Evolutionary conservation across 805 yeast species (phyloP).

Genomic region (Metschnikowia dekortorum): DNA sequence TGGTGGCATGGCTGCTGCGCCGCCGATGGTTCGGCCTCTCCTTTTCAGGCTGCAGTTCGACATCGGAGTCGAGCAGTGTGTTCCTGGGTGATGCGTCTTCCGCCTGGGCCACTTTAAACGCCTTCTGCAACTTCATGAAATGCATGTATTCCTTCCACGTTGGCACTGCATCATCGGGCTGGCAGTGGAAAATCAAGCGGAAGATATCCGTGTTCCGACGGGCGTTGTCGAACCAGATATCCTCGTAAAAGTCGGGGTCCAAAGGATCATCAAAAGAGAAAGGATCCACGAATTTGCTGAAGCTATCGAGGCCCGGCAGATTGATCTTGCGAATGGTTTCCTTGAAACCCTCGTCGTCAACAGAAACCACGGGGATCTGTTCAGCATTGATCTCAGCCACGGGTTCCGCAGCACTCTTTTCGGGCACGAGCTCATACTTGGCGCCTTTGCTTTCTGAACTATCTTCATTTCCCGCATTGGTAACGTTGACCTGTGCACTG

Average conservation of each 20-base stretch:
- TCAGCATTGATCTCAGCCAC: constrained; percentile 21
- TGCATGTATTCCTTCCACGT: constrained; percentile 88
- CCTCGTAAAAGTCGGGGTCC: constrained; percentile 75
- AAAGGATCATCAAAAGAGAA: constrained; percentile 86
- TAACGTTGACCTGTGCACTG: constrained; percentile 10
- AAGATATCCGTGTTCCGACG: constrained; percentile 76
- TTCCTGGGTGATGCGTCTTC: constrained; percentile 30
- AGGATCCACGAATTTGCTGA: constrained; percentile 69
- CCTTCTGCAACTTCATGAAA: constrained; percentile 54
- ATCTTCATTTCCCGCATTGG: constrained; percentile 3
- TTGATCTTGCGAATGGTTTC: constrained; percentile 36
- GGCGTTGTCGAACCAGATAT: constrained; percentile 80
- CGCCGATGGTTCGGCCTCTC: constrained; percentile 5
- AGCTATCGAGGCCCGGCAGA: constrained; percentile 33
- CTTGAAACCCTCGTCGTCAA: constrained; percentile 41
- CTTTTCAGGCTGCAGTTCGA: constrained; percentile 9
- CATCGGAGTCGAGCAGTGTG: constrained; percentile 15
- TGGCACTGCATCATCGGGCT: constrained; percentile 89
- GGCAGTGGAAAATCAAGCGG: constrained; percentile 84
- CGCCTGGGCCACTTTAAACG: constrained; percentile 44
- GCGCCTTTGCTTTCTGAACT: constrained; percentile 3
- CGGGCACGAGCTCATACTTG: constrained; percentile 17
- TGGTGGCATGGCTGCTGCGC: constrained; percentile 21
- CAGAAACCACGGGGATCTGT: constrained; percentile 30
- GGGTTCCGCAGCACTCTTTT: constrained; percentile 8